A percentile compares a stretch with the other conserved stretches of the same genome.
phyloP scores from a whole-genome alignment of 495 filamentous ascomycete species.

The Astrothelium macrocarpum region DNA sequence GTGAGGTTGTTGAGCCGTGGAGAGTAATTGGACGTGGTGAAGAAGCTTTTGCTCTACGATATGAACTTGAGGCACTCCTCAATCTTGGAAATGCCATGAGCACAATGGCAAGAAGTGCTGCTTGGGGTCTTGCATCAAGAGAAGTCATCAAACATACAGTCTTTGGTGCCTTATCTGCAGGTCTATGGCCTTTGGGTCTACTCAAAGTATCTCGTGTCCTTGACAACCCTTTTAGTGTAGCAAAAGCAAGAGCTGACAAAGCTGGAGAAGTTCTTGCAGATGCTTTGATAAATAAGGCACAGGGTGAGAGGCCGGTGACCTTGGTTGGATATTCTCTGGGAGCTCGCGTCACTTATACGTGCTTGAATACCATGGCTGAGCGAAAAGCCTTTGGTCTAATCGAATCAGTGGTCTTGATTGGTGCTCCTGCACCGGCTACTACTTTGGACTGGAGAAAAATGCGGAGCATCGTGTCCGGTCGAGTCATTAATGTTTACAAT shows the following conservation, averaged over 20 bases:
- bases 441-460: conserved; percentile 56
- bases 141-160: conserved; percentile 71
- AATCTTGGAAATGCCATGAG: conserved; percentile 69
- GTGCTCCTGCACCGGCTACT: conserved; percentile 65
- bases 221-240: conserved; percentile 84
- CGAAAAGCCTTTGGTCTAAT: conserved; percentile 75
- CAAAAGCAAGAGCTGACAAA: conserved; percentile 75
- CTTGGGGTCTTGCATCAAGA: conserved; percentile 66
- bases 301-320: conserved; percentile 81
- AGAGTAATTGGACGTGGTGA: conserved; percentile 54
- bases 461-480: conserved; percentile 60
- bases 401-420: conserved; percentile 76
- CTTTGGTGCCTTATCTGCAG: conserved; percentile 59
- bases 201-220: conserved; percentile 71
- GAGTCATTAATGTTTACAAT: conserved; percentile 68
- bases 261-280: conserved; percentile 79
- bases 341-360: conserved; percentile 77
- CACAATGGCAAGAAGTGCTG: conserved; percentile 61
- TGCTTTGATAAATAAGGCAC: conserved; percentile 73
- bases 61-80: conserved; percentile 67
- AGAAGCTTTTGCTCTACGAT: conserved; percentile 77
- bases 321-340: conserved; percentile 88
- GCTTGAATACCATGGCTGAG: conserved; percentile 64
- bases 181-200: conserved; percentile 66
- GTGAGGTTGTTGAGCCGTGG: conserved; percentile 69